Percentiles rank a stretch among this genome's conserved stretches.
These are phyloP conservation scores for Drosera capensis DNA, from an alignment of 148 eudicot genomes.

Conservation along the genomic window DNA sequence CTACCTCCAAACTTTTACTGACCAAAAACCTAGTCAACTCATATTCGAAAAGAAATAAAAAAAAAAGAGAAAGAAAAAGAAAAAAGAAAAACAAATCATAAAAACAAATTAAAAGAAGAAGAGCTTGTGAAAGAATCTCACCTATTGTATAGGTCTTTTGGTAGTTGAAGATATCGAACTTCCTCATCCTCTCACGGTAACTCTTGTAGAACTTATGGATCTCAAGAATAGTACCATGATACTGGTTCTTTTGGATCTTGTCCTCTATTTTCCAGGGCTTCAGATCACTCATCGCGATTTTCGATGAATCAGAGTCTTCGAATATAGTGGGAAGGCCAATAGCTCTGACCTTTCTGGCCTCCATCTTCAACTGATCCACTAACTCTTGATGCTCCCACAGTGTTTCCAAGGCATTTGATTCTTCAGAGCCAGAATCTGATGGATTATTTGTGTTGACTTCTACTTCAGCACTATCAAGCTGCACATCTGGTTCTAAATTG, in stretches of 20 bases:
- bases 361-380: conserved; percentile 86
- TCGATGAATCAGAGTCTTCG: conserved; percentile 79
- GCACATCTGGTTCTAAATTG: background rate
- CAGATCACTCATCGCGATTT: conserved; percentile 59
- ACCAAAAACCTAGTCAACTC: no score
- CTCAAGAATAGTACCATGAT: conserved; percentile 39
- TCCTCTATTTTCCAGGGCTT: conserved; percentile 94
- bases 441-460: conserved; percentile 16
- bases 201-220: conserved; percentile 81
- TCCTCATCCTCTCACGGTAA: conserved; percentile 84
- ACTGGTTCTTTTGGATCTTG: conserved; percentile 40
- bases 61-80: no score
- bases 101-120: background rate
- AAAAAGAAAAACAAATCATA: background rate
- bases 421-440: conserved; percentile 24
- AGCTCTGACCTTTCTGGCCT: conserved; percentile 68
- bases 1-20: no score
- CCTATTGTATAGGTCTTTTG: conserved; percentile 99
- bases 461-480: conserved; percentile 8
- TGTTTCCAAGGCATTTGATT: conserved; percentile 29
- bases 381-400: conserved; percentile 94
- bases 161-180: conserved; percentile 85
- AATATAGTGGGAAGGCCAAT: conserved; percentile 88
- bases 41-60: no score
- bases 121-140: conserved; percentile 15